Conservation (phyloP, 495 filamentous ascomycete species). For the Neurospora cerealis region DNA sequence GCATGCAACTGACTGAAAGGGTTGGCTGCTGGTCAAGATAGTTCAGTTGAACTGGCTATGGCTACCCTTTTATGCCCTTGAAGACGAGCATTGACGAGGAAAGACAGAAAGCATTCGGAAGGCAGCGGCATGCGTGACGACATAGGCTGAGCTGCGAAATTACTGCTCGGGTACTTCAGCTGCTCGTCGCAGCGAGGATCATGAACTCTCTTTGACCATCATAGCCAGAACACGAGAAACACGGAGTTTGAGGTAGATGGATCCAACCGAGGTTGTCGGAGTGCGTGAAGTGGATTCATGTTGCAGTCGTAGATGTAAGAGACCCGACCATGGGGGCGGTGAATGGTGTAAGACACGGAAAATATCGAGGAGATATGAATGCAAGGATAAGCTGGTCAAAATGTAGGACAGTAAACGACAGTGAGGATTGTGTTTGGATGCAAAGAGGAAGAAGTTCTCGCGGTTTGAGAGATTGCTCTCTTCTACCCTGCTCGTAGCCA, state of each 20-base stretch:
- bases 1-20: not conserved
- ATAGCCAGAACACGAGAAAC: not conserved
- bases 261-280: not conserved
- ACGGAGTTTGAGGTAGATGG: not conserved
- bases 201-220: not conserved
- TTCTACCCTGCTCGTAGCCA: not conserved
- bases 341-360: not conserved
- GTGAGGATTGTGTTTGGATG: not conserved
- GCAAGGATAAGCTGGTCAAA: not conserved
- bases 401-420: not conserved
- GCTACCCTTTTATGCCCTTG: not conserved
- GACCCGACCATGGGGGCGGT: not conserved
- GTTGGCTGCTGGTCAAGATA: not conserved
- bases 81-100: not conserved
- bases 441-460: not conserved
- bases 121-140: not conserved
- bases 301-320: not conserved
- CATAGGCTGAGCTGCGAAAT: not conserved
- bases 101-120: not conserved
- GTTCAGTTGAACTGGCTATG: not conserved
- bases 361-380: not conserved
- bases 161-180: not conserved
- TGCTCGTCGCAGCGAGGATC: not conserved
- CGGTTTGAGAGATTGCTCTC: not conserved
- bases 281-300: not conserved